Percentiles rank a stretch among this genome's conserved stretches.
These are phyloP conservation scores for Eimeria maxima DNA, from an alignment of 169 alveolate genomes.

Conservation along the genomic window DNA sequence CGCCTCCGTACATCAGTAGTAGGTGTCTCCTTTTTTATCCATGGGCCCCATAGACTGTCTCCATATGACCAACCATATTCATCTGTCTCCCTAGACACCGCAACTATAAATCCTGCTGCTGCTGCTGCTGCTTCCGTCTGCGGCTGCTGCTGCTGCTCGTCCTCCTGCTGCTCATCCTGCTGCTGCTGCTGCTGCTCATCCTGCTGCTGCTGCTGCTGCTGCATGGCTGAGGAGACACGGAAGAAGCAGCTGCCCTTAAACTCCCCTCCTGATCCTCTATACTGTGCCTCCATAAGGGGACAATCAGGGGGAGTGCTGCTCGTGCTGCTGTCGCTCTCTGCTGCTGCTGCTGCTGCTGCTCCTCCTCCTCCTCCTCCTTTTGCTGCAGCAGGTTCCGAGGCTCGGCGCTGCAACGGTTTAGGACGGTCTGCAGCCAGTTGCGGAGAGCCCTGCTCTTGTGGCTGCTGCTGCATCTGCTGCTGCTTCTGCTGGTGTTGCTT, in stretches of 20 bases:
- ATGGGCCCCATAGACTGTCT: conserved; percentile 1
- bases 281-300: not conserved
- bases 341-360: conserved; percentile 29
- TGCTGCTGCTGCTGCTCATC: conserved; percentile 48
- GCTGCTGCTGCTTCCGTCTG: conserved; percentile 4
- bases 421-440: not conserved
- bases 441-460: not conserved
- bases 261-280: not conserved
- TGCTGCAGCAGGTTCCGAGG: not conserved
- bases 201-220: not conserved
- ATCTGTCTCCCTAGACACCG: conserved; percentile 13
- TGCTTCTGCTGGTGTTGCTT: not conserved
- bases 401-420: not conserved
- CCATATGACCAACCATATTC: conserved; percentile 30
- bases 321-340: conserved; percentile 30
- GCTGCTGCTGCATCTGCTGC: not conserved
- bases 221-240: not conserved
- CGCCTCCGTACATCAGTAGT: conserved; percentile 44
- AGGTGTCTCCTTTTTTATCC: not conserved
- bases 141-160: not conserved
- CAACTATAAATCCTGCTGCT: not conserved
- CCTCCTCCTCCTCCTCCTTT: not conserved
- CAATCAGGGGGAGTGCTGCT: not conserved
- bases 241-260: conserved; percentile 54
- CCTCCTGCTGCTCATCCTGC: not conserved